Base-by-base conservation (phyloP, 2,329 filamentous ascomycete species). In the Aureobasidium sp. region DNA sequence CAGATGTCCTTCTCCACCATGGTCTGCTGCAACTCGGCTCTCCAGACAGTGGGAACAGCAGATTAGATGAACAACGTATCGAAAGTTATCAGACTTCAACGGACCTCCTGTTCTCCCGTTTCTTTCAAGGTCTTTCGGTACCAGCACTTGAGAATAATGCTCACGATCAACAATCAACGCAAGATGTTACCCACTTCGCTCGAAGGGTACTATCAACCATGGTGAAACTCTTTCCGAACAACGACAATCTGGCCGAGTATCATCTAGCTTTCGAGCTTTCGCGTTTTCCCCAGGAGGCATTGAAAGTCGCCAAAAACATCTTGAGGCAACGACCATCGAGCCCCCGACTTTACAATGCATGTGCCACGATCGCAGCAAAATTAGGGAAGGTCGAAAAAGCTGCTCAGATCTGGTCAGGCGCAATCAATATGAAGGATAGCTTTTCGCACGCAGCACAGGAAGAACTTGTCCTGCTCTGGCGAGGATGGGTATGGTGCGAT, bases 271-370 rank as follows among this genome's bases (percentile, higher is more conserved):
- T 93, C 49, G 83, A 87, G 66, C 81, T 80, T 53, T 68, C 72
- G 0, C 81, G 82, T 60, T 80, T 85, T 45, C 76, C 67, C 8
- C 35, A 54, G 0, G 77, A 74, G 1, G 82, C 84, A 27, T 86
- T 83, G 65, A 95, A 90, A 69, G 77, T 80, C 7, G 89, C 90
- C 0, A 95, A 90, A 67, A 73, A 74, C 7, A 75, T 95, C 0
- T 73, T 96, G n/a, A 93, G 88, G 68, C 79, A 79, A 50, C 81
- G 83, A 60, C 78, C 85, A 0, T 78, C 82, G 0, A 87, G 84
- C 65, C 70, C 89, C 3, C 76, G 78, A 15, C 76, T 96, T 0
- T 96, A 95, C 73, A 88, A 90, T 65, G 84, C 85, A 0, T 95
- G 93, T 68, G 89, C 87, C 0, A 74, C 90, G 15, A 83, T 90